A percentile compares a stretch with the other conserved stretches of the same genome.
These are phyloP conservation scores for Neoboletus magnificus DNA, from an alignment of 768 basidiomycete genomes.

Conservation along the genomic window DNA sequence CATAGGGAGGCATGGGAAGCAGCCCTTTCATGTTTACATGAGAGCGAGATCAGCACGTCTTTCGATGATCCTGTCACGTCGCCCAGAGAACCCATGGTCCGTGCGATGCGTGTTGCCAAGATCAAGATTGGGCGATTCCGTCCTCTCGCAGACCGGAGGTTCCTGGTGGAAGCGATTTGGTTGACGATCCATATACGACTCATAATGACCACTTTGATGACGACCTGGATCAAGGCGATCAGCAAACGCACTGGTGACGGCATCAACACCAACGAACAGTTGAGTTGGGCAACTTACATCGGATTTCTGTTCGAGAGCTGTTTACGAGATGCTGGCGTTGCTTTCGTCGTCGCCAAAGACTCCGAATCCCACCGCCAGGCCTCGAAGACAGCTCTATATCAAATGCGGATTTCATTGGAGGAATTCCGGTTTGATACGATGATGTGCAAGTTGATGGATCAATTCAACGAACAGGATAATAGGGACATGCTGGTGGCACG, in stretches of 20 bases:
- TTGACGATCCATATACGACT: constrained; percentile 52
- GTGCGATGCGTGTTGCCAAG: constrained; percentile 51
- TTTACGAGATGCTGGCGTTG: constrained; percentile 43
- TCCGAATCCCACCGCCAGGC: constrained; percentile 55
- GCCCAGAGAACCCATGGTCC: constrained; percentile 41
- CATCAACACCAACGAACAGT: constrained; percentile 26
- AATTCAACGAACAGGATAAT: constrained; percentile 12
- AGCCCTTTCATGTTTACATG: constrained; percentile 50
- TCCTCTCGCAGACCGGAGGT: constrained; percentile 57
- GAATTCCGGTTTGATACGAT: constrained; percentile 46
- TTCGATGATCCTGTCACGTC: constrained; percentile 31
- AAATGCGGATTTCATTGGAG: constrained; percentile 47
- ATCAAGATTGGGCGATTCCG: constrained; percentile 53
- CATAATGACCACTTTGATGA: constrained; percentile 44
- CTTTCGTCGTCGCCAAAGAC: constrained; percentile 43
- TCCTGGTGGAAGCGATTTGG: constrained; percentile 60
- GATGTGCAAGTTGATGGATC: constrained; percentile 26
- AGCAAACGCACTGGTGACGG: constrained; percentile 16
- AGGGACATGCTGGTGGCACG: constrained; percentile 23
- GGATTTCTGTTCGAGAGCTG: constrained; percentile 48
- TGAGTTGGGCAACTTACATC: constrained; percentile 47
- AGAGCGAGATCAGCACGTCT: constrained; percentile 41
- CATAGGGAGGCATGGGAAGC: constrained; percentile 62
- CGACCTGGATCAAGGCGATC: constrained; percentile 38
- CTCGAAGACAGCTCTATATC: constrained; percentile 41